phyloP scores from a whole-genome alignment of 352 stramenopile genomes.

The Pythium phragmiticola region DNA sequence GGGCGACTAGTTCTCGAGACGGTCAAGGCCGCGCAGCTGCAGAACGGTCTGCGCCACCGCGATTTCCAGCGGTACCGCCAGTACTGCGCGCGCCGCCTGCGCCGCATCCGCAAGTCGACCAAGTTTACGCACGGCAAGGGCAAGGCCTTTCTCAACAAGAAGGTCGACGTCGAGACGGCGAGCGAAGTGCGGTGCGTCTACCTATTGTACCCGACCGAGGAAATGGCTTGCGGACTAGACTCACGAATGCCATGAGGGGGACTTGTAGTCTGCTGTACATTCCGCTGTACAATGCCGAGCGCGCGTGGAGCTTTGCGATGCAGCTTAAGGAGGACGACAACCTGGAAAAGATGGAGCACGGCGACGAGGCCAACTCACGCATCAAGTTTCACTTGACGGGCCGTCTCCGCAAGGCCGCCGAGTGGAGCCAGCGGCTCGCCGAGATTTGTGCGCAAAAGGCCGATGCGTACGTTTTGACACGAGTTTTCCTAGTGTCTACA shows the following conservation, averaged over 20 bases:
- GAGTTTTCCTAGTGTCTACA: too few relatives aligned
- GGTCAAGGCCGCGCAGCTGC: slow-evolving; percentile 86
- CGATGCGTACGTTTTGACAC: slow-evolving; percentile 53
- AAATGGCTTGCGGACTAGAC: neutral
- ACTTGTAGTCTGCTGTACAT: slow-evolving; percentile 68
- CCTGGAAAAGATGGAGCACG: slow-evolving; percentile 82
- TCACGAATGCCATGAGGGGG: neutral
- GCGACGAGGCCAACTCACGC: slow-evolving; percentile 82
- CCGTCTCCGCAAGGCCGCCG: slow-evolving; percentile 82
- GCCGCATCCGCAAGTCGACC: slow-evolving; percentile 84
- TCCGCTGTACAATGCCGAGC: slow-evolving; percentile 89
- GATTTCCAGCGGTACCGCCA: slow-evolving; percentile 92
- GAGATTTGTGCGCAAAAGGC: slow-evolving; percentile 72
- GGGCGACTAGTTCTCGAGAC: slow-evolving; percentile 75
- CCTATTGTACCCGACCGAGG: neutral
- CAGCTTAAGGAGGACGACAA: slow-evolving; percentile 90
- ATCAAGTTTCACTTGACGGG: slow-evolving; percentile 89
- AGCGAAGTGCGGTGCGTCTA: slow-evolving; percentile 50
- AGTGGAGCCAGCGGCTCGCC: slow-evolving; percentile 85
- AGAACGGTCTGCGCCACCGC: slow-evolving; percentile 88
- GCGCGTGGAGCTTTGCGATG: slow-evolving; percentile 91
- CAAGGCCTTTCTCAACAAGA: slow-evolving; percentile 80
- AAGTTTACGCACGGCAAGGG: slow-evolving; percentile 89
- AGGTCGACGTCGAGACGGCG: slow-evolving; percentile 78
- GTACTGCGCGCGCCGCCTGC: slow-evolving; percentile 87